Evolutionary conservation across 2,329 filamentous ascomycete genomes (phyloP), one percentile per base, ranked within the genome.

Genomic region (Penicillium sp.): DNA sequence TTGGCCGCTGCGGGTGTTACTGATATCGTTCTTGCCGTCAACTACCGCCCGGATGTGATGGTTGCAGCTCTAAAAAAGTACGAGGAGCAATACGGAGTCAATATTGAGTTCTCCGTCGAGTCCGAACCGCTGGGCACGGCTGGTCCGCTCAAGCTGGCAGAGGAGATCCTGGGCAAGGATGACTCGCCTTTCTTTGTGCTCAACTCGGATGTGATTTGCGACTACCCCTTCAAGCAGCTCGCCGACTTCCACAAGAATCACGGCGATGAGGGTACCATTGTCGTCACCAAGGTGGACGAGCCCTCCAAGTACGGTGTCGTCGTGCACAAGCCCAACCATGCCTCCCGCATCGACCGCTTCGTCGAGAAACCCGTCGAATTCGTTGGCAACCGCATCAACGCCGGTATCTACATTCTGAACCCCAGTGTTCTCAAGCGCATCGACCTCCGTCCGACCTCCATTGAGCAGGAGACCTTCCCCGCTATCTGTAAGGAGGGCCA

Each of bases 341-440:
- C 90, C 52, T 90, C 91, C 45, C 86, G 90, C 72, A 97, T 99
- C 76, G 94, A 99, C 78, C 91, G 94, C 65, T 99, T 99, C 80
- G 94, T 99, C 65, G 93, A 99, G 85, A 99, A 99, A 83, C 93
- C 93, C 37, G 90, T 97, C 72, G 91, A 97, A 79, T 97, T 97
- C 72, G 93, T 97, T 55, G 93, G 93, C 68, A 97, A 97, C 84
- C 89, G 93, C 63, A 97, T 97, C 83, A 97, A 97, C 70, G 94
- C 93, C 65, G 94, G 94, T 78, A 90, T 97, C 78, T 97, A 97
- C 82, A 96, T 97, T 68, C 83, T 97, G 69, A 97, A 97, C 82
- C 91, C 92, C 46, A 91, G 88, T 49, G 86, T 97, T 39, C 85
- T 99, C 57, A 81, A 87, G 64, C 89, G 93, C 74, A 97, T 99